Conservation (phyloP, 2,329 filamentous ascomycete species). For the Malbranchea cinnamomea region DNA sequence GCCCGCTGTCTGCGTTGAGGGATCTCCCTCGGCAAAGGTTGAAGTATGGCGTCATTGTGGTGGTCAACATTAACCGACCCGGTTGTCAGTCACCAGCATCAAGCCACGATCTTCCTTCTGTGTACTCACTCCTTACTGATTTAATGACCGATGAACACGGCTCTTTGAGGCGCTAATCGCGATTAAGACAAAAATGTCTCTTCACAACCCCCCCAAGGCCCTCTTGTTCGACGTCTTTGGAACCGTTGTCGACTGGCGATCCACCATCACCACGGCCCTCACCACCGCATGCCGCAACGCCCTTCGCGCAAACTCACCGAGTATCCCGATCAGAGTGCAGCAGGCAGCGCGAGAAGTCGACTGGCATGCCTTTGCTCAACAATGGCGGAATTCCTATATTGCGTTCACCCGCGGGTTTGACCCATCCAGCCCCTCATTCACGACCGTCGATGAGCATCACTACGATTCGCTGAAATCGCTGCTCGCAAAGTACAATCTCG, state of each 20-base stretch:
- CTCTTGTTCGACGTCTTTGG: constrained; percentile 24
- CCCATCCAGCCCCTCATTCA: constrained; percentile 35
- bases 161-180: too few species aligned
- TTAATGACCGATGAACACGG: too few species aligned
- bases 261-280: constrained; percentile 48
- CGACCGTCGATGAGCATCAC: constrained; percentile 60
- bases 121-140: too few species aligned
- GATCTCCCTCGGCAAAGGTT: too few species aligned
- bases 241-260: constrained; percentile 67
- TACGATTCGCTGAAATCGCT: constrained; percentile 45
- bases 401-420: constrained; percentile 39
- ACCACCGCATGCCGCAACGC: constrained; percentile 33
- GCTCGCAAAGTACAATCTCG: constrained; percentile 40
- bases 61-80: too few species aligned
- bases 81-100: too few species aligned
- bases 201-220: constrained; percentile 6
- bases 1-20: too few species aligned
- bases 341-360: constrained; percentile 38
- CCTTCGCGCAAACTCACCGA: constrained; percentile 33
- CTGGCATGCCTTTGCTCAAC: constrained; percentile 51
- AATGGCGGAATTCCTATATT: constrained; percentile 54
- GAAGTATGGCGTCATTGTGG: too few species aligned
- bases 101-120: too few species aligned
- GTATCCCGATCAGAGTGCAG: constrained; percentile 34
- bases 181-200: constrained; percentile 1